Base-by-base conservation (phyloP, 2,329 filamentous ascomycete genomes). In the Pyrenophora tritici-repentis region DNA sequence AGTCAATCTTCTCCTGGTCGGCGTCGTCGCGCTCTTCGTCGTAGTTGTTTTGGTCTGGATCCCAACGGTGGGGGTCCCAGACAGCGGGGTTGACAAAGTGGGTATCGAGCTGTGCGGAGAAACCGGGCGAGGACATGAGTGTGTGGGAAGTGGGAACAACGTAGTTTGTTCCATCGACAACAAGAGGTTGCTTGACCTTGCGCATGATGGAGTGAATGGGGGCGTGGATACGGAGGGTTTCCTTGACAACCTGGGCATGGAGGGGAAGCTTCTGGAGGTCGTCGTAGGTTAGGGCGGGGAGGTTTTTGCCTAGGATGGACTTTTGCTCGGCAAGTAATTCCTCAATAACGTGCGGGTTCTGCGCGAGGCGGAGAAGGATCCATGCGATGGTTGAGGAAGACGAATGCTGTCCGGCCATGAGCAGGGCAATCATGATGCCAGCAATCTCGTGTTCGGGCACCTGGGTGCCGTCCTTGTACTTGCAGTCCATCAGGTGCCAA, bases 131-230 rank as follows among this genome's bases (percentile, higher is more conserved):
- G 33, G 92, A 86, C 59, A 97, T 85, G 37, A 97, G 85, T 32
- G 84, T 86, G 77, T 96, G 91, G 37, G 83, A 85, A 4, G 88
- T 84, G 6, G 93, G 92, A 59, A 97, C 85, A 49, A 90, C 85
- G 69, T 87, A 96, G 63, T 88, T 88, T 35, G 90, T 95, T 59
- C 89, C 89, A 24, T 91, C 86, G 20, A 96, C 83, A 9, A 86
- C 83, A 83, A 97, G 90, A 52, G 92, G 91, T 60, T 85, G 84
- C 79, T 93, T 96, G 73, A 96, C 93, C 64, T 90, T 89, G 65
- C 92, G 90, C 81, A 97, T 85, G 68, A 97, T 96, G 42, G 90
- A 94, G 82, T 97, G 92, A 67, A 97, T 97, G 1, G 92, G 92
- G 1, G 91, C 89, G 73, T 97, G 90, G 13, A 97, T 81, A 57